phyloP scores from a whole-genome alignment of 805 yeast species.

The Ogataea salicorniae region DNA sequence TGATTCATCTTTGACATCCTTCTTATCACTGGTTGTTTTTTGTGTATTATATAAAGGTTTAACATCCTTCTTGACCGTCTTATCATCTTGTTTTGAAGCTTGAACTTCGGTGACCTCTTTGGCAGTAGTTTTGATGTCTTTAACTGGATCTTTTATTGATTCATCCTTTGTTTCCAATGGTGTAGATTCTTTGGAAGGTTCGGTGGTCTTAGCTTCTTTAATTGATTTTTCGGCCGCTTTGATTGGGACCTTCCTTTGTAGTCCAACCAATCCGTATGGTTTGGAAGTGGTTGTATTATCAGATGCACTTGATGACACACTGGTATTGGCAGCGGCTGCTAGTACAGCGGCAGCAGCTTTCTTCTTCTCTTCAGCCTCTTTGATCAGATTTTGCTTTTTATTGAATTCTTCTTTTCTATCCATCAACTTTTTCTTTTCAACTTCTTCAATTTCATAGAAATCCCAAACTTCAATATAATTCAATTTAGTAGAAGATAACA shows the following conservation, averaged over 20 bases:
- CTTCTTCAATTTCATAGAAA: conserved; percentile 45
- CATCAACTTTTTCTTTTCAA: conserved; percentile 31
- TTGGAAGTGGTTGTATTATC: conserved; percentile 6
- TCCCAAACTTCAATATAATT: conserved; percentile 52
- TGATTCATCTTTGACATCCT: neutral
- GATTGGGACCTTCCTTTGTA: conserved; percentile 10
- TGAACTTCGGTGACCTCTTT: neutral
- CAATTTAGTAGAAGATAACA: conserved; percentile 49
- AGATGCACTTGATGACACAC: conserved; percentile 1
- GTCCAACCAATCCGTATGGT: conserved; percentile 29
- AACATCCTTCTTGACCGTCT: too few species aligned
- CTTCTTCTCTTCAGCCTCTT: conserved; percentile 15
- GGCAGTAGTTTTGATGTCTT: neutral
- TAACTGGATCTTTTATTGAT: neutral
- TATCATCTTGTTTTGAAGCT: neutral
- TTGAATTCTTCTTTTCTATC: conserved; percentile 14
- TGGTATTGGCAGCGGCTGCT: conserved; percentile 3
- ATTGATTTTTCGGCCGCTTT: neutral
- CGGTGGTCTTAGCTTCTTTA: neutral
- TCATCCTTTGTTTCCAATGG: neutral
- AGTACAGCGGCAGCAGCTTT: conserved; percentile 6
- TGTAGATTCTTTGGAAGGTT: neutral
- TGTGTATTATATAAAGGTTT: neutral
- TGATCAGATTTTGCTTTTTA: conserved; percentile 14
- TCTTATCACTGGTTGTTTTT: neutral